A percentile compares a stretch with the other conserved stretches of the same genome.
These are phyloP conservation scores for Thermomucor indicae-seudaticae DNA, from an alignment of 371 early-diverging fungal species.

Conservation along the genomic window DNA sequence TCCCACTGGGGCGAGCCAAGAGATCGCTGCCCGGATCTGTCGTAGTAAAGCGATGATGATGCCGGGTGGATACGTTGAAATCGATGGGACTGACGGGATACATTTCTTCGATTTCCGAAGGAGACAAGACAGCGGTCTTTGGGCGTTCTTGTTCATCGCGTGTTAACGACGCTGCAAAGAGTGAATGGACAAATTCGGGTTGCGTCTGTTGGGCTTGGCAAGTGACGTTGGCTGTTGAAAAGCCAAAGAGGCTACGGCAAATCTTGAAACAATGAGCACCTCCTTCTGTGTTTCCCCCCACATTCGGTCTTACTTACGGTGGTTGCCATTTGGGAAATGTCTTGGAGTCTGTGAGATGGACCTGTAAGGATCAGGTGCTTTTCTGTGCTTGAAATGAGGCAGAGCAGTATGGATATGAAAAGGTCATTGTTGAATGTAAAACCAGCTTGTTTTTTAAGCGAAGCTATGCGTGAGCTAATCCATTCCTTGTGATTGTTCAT, in stretches of 20 bases:
- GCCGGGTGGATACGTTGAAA: constrained; percentile 15
- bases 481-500: constrained; percentile 38
- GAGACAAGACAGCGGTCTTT: background rate
- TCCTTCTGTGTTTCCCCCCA: background rate
- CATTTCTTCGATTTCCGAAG: background rate
- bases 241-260: constrained; percentile 37
- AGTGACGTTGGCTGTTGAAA: constrained; percentile 31
- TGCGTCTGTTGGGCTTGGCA: constrained; percentile 26
- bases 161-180: constrained; percentile 30
- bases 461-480: constrained; percentile 38
- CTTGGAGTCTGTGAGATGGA: constrained; percentile 26
- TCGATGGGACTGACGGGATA: constrained; percentile 44
- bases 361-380: constrained; percentile 40
- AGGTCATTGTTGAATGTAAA: constrained; percentile 42
- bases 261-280: constrained; percentile 16
- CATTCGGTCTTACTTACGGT: constrained; percentile 16
- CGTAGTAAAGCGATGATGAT: too few species aligned
- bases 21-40: constrained; percentile 1
- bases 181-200: constrained; percentile 25
- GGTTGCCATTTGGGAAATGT: constrained; percentile 40
- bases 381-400: constrained; percentile 35
- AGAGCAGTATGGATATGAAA: constrained; percentile 41
- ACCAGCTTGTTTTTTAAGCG: constrained; percentile 30
- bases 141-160: constrained; percentile 12
- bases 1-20: constrained; percentile 9